Base-by-base conservation (phyloP, 768 basidiomycete species). In the Phylloporus arenicola region DNA sequence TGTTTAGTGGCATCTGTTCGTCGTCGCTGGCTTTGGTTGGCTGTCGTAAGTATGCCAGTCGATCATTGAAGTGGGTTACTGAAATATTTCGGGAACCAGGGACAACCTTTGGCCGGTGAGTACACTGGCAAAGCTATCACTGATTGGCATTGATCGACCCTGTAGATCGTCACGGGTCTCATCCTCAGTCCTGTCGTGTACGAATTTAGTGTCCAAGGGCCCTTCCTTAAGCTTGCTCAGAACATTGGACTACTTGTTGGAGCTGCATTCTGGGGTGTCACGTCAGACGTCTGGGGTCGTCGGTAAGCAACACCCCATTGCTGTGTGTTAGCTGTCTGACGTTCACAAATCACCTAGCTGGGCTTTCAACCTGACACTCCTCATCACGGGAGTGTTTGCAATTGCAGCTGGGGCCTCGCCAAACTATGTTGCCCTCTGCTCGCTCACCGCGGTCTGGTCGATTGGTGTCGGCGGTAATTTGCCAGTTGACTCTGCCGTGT, bases 1-100 rank as follows among this genome's bases (percentile, higher is more conserved):
- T n/a, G 9, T 10, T 19, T 51, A 86, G 83, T 84, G 80, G 72
- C 68, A 70, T 50, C 62, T 88, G 31, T 86, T 88, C 62, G 48
- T 79, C 45, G 82, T 85, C 25, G 76, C 83, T 16, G 86, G 84
- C 2, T 86, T 88, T 66, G 86, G 86, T 45, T 87, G 84, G 84
- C 75, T 86, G 51, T 79, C 83, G 84, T 85, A 63, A 64, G 83
- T 72, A 34, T 47, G 11, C 30, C 39, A 8, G 16, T 17, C 11
- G 41, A 9, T 45, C 44, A 9, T 30, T 20, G 13, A 40, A 34
- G 4, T 1, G 1, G 11, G 11, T 27, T 37, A 12, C 30, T 60
- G 38, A 63, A 48, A 29, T 24, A 39, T 33, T 13, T 17, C 16
- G 27, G 47, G 6, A 59, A 82, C 29, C 29, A 61, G 84, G 16